Evolutionary conservation across 495 filamentous ascomycete genomes (phyloP).

Genomic region (Podospora sp.): DNA sequence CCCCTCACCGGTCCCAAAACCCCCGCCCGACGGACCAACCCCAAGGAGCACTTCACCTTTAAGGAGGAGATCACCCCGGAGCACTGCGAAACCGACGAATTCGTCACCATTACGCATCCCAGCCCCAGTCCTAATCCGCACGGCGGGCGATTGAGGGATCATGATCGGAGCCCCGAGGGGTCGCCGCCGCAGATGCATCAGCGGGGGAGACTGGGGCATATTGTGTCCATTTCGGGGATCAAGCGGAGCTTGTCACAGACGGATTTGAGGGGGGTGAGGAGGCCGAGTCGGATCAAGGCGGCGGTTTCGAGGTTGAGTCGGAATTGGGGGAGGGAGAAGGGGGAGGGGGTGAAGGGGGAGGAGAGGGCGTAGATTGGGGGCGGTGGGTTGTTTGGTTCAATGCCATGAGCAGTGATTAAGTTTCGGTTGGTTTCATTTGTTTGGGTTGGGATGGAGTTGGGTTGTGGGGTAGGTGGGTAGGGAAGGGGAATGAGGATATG

Average conservation of each 20-base stretch:
- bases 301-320: background rate
- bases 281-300: background rate
- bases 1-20: background rate
- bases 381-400: background rate
- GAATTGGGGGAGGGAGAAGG: background rate
- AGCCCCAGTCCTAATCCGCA: background rate
- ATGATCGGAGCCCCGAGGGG: background rate
- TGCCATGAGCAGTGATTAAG: background rate
- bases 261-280: background rate
- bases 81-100: background rate
- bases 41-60: background rate
- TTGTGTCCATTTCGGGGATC: slow-evolving; percentile 3
- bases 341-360: background rate
- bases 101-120: background rate
- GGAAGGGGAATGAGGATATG: background rate
- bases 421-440: background rate
- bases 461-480: background rate
- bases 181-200: background rate
- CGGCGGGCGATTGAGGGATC: too few relatives aligned
- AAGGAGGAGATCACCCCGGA: too few relatives aligned
- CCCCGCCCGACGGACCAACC: background rate
- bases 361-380: background rate
- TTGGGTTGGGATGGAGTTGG: background rate
- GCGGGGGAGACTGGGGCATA: slow-evolving; percentile 1
- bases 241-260: background rate